Percentiles rank a stretch among this genome's conserved stretches.
phyloP scores from a whole-genome alignment of 371 early-diverging fungal species.

The Syncephalastrum racemosum region DNA sequence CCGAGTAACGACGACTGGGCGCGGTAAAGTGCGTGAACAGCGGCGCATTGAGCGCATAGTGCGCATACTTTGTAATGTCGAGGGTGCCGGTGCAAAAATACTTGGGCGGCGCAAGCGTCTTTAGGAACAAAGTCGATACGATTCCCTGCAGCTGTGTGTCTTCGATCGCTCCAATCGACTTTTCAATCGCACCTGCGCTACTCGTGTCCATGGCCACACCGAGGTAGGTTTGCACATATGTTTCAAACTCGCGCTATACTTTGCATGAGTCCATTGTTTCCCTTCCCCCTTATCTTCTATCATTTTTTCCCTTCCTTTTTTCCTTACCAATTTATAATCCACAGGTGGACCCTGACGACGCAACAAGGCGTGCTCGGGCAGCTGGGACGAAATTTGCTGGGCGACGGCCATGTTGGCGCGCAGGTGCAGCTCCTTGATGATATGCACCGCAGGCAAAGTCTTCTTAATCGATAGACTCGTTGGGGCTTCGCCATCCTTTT shows the following conservation, averaged over 20 bases:
- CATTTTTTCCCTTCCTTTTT: not conserved
- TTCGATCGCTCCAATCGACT: slow-evolving; percentile 66
- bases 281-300: too few relatives aligned
- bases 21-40: slow-evolving; percentile 92
- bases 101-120: slow-evolving; percentile 81
- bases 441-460: slow-evolving; percentile 3
- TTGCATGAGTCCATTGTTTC: not conserved
- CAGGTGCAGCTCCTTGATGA: slow-evolving; percentile 81
- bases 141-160: slow-evolving; percentile 49
- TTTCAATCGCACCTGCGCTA: slow-evolving; percentile 58
- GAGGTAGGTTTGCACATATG: slow-evolving; percentile 49
- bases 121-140: slow-evolving; percentile 64
- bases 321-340: slow-evolving; percentile 25
- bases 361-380: slow-evolving; percentile 84
- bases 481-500: slow-evolving; percentile 28
- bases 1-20: slow-evolving; percentile 94
- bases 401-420: slow-evolving; percentile 91
- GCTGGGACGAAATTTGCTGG: slow-evolving; percentile 69
- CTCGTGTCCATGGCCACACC: slow-evolving; percentile 51
- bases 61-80: slow-evolving; percentile 62
- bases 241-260: slow-evolving; percentile 49
- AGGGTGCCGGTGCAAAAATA: slow-evolving; percentile 85
- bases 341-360: slow-evolving; percentile 70
- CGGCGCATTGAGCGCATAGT: slow-evolving; percentile 76
- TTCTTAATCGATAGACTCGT: slow-evolving; percentile 8